Percentiles rank a stretch among this genome's conserved stretches.
Conservation (phyloP, 176 grass and related monocot species). For the Oryza glumipatula region DNA sequence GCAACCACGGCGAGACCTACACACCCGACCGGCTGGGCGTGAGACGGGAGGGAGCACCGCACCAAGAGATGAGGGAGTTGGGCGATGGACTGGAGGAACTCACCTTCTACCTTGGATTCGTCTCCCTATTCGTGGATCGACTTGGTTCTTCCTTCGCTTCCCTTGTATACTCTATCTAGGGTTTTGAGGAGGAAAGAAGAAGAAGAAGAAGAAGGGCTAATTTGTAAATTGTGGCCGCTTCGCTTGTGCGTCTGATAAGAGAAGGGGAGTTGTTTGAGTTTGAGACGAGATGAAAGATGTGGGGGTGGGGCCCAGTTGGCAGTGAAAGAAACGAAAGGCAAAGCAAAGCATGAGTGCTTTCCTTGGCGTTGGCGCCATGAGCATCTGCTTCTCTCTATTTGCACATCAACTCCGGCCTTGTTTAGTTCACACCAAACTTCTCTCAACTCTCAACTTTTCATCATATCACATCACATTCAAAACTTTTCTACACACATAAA, state of each 20-base stretch:
- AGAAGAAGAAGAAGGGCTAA: neutral
- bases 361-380: too few species aligned
- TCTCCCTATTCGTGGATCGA: neutral
- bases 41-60: constrained; percentile 9
- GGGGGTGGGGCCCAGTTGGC: neutral
- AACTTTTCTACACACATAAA: too few species aligned
- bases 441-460: too few species aligned
- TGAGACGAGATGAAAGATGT: neutral
- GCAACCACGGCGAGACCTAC: constrained; percentile 26
- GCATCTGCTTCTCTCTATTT: too few species aligned
- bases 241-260: too few species aligned
- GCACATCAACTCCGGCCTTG: too few species aligned
- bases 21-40: neutral
- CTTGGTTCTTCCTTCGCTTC: too few species aligned
- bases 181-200: neutral
- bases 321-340: neutral
- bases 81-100: neutral
- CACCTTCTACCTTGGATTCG: constrained; percentile 22
- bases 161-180: neutral
- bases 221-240: neutral
- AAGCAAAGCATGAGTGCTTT: too few species aligned
- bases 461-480: too few species aligned
- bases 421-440: too few species aligned
- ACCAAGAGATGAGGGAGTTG: neutral
- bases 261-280: too few species aligned